Evolutionary conservation across 1,284 basidiomycete species (phyloP).

Genomic region (Puccinia triticina): DNA sequence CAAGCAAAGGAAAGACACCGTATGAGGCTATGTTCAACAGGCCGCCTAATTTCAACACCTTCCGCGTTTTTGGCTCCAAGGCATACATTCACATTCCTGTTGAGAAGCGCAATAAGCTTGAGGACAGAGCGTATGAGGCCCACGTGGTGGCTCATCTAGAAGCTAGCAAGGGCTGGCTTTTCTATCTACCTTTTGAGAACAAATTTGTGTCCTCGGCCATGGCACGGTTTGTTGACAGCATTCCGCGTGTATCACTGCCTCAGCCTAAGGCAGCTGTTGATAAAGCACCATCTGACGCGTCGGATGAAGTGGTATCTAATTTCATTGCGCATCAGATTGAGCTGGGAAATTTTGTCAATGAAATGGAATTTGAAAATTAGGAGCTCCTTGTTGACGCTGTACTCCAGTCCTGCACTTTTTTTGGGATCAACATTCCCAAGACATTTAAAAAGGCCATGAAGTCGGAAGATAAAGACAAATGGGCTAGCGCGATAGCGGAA

Average conservation of each 20-base stretch:
- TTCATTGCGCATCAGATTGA: neutral
- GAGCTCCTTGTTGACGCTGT: neutral
- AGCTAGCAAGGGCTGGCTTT: slow-evolving; percentile 20
- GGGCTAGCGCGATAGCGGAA: neutral
- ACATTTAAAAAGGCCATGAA: neutral
- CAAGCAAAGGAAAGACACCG: too few relatives aligned
- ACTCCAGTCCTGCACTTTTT: neutral
- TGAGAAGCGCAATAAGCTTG: neutral
- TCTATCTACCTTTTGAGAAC: neutral
- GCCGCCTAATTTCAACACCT: slow-evolving; percentile 13
- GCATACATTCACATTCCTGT: slow-evolving; percentile 16
- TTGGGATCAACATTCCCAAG: neutral
- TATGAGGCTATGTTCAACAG: slow-evolving; percentile 6
- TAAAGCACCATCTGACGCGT: neutral
- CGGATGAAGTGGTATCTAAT: too few relatives aligned
- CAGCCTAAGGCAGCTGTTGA: neutral
- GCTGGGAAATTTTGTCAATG: neutral
- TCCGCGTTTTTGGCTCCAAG: neutral
- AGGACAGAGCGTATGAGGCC: neutral
- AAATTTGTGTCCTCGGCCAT: neutral
- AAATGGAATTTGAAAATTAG: neutral
- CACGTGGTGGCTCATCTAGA: neutral
- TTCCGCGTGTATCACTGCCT: too few relatives aligned
- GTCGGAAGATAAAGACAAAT: neutral
- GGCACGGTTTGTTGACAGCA: neutral